These are phyloP conservation scores for Gliomastix tumulicola DNA, from an alignment of 2,329 filamentous ascomycete species.

Conservation along the genomic window DNA sequence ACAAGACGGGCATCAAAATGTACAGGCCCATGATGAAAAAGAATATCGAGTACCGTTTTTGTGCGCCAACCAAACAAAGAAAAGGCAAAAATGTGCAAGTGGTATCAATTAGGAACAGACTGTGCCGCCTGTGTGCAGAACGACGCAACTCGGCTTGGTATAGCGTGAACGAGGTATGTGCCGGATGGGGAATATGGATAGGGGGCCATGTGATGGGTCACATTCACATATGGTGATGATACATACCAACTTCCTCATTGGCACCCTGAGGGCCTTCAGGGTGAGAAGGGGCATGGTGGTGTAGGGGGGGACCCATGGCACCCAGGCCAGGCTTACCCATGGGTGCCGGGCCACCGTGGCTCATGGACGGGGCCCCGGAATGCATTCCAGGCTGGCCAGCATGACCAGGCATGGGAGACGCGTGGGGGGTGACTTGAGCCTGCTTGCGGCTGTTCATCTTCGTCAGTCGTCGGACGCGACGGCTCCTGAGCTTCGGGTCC, in stretches of 20 bases:
- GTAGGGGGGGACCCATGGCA: conserved; percentile 59
- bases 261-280: conserved; percentile 52
- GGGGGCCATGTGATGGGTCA: too few species aligned
- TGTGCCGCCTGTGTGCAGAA: too few species aligned
- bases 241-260: conserved; percentile 94
- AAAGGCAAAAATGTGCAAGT: too few species aligned
- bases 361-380: conserved; percentile 55
- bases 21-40: too few species aligned
- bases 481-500: conserved; percentile 82
- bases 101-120: too few species aligned
- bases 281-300: conserved; percentile 53
- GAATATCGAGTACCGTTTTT: too few species aligned
- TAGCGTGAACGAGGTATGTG: too few species aligned
- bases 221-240: conserved; percentile 87
- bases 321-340: conserved; percentile 62
- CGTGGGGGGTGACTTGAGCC: conserved; percentile 51
- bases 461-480: conserved; percentile 88
- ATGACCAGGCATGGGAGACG: conserved; percentile 61
- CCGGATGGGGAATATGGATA: too few species aligned
- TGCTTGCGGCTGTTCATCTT: conserved; percentile 88
- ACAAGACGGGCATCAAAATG: too few species aligned
- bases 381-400: conserved; percentile 59
- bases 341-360: conserved; percentile 41
- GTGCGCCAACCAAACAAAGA: too few species aligned
- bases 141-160: too few species aligned